Base-by-base conservation (phyloP, 78 protist genomes). In the Emiliania huxleyi region DNA sequence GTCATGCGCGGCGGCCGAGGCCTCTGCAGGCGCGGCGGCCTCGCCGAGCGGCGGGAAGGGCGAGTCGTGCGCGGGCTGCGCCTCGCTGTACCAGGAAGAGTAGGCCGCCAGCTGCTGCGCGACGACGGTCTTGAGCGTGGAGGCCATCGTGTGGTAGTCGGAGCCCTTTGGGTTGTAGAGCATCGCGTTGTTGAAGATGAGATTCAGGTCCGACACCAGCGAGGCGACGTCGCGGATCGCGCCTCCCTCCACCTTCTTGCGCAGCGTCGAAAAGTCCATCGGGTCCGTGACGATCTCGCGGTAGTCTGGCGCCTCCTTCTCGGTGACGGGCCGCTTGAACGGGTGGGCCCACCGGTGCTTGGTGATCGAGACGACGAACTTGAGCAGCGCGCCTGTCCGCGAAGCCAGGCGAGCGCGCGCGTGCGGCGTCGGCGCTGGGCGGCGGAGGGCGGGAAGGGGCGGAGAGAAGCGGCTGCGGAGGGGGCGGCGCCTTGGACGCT, bases 281-380 rank as follows among this genome's bases (percentile, higher is more conserved):
- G 85, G 85, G 33, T 15, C 4, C n/a, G 2, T 19, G 46, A 77
- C 23, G 46, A 77, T 77, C 0, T 77, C 85, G 29, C 15, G 1
- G 46, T 77, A 77, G 85, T 77, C 85, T 1, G 85, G 85, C 0
- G 85, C 85, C 46, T 77, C 85, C 46, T 77, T 77, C 25, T 77
- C 85, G 2, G 85, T 77, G 29, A 77, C 85, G 0, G 85, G 85
- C 8, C 85, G 42, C 46, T 77, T 77, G 46, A 77, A 77, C 8
- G 85, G 85, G 85, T 77, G 46, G 29, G 85, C 85, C 85, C 85
- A 77, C 46, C 40, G 37, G 85, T 77, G 85, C 85, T 40, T 77
- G 25, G 44, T 18, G 85, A 77, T 77, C 48, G 46, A 35, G 33
- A 4, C 4, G 19, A 77, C 19, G 23, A 77, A 22, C n/a, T 77